Base-by-base conservation (phyloP, 2,329 filamentous ascomycete species). In the Diaporthe australafricana region DNA sequence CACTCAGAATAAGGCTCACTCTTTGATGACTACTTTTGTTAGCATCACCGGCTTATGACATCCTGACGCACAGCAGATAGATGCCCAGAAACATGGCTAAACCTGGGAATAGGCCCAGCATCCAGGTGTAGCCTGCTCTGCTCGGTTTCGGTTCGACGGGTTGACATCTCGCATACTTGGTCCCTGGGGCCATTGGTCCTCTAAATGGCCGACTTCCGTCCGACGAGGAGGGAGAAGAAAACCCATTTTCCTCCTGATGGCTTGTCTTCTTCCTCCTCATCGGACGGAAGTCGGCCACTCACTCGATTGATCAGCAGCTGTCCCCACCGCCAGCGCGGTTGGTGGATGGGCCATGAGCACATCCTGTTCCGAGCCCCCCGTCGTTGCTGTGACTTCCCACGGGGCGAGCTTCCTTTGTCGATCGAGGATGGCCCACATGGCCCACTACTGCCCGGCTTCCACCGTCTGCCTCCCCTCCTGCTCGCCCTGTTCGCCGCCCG, bases 231-330 rank as follows among this genome's bases (percentile, higher is more conserved):
- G 16, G 35, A 60, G 25, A 16, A n/a, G 5, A 11, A 5, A 27
- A 62, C 2, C 17, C 25, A 27, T 7, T 14, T 9, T 25, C 16
- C 8, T 22, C 25, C 25, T 22, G 12, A 27, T 22, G 38, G n/a
- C 2, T 5, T 27, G n/a, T 27, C 38, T 11, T 5, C 38, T n/a
- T 38, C 40, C 25, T 45, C 40, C 3, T 20, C n/a, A 1, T 60
- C 56, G 38, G 38, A 6, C 56, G 56, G 56, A 62, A 62, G 38
- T 62, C 56, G 56, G 56, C 40, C 56, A 62, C 25, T 30, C 17
- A 12, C 56, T 45, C 38, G 38, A 60, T 42, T n/a, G 56, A 60
- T 60, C 56, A 27, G 38, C 56, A 30, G 38, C 38, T 30, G 38
- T 30, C 38, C 40, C 56, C 56, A 32, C 56, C 45, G 25, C 40